Percentiles rank a stretch among this genome's conserved stretches.
These are phyloP conservation scores for Cymbopogon flexuosus DNA, from an alignment of 202 grass and related monocot species.

Conservation along the genomic window DNA sequence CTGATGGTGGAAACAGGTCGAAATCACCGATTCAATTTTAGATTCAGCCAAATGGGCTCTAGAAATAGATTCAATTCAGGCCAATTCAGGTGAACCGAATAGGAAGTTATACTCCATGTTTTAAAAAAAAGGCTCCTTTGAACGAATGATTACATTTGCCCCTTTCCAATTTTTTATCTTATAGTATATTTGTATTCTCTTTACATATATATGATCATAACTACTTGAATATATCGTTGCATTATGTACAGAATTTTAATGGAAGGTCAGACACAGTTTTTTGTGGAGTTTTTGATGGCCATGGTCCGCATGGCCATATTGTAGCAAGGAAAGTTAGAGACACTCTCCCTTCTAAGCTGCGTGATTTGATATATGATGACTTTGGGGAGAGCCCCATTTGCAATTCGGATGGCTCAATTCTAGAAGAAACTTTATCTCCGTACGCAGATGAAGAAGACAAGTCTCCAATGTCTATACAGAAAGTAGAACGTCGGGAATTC, in stretches of 20 bases:
- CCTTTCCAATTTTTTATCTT: neutral
- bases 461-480: slow-evolving; percentile 37
- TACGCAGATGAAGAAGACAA: slow-evolving; percentile 37
- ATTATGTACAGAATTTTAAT: slow-evolving; percentile 54
- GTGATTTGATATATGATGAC: slow-evolving; percentile 47
- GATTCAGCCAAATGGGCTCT: too few species aligned
- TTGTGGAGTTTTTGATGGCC: slow-evolving; percentile 93
- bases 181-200: neutral
- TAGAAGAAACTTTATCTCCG: slow-evolving; percentile 52
- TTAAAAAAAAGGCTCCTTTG: neutral
- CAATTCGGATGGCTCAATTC: slow-evolving; percentile 47
- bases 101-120: neutral
- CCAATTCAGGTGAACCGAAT: too few species aligned
- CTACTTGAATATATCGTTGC: neutral
- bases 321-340: slow-evolving; percentile 79
- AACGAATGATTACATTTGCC: neutral
- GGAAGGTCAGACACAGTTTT: slow-evolving; percentile 63
- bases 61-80: too few species aligned
- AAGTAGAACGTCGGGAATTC: slow-evolving; percentile 37
- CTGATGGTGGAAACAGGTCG: too few species aligned
- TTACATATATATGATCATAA: slow-evolving; percentile 12
- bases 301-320: slow-evolving; percentile 85
- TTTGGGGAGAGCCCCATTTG: slow-evolving; percentile 42
- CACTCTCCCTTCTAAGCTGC: slow-evolving; percentile 60
- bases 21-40: too few species aligned